These are phyloP conservation scores for Bocquillonia castaneifolia DNA, from an alignment of 441 rosid genomes.

Conservation along the genomic window DNA sequence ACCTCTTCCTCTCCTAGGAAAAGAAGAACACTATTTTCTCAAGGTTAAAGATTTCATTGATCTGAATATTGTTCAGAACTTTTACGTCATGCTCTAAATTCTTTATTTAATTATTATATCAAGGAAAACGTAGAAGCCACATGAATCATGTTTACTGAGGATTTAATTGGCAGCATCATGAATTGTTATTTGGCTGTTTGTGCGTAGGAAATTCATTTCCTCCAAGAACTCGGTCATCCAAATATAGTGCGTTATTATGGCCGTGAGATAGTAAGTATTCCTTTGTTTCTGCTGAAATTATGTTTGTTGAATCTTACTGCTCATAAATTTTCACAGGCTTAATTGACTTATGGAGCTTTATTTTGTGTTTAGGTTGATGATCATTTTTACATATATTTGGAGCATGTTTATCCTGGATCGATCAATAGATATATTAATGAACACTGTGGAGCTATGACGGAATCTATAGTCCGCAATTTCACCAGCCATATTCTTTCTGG, in stretches of 20 bases:
- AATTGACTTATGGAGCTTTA: constrained; percentile 16
- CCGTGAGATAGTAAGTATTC: constrained; percentile 72
- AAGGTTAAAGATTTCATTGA: not conserved
- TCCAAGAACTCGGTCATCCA: constrained; percentile 75
- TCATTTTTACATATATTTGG: constrained; percentile 77
- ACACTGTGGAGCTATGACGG: constrained; percentile 79
- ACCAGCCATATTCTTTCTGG: constrained; percentile 93
- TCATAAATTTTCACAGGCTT: constrained; percentile 6
- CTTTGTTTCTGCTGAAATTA: not conserved
- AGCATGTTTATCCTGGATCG: constrained; percentile 93
- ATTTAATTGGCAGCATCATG: not conserved
- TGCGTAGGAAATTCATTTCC: constrained; percentile 78
- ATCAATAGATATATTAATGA: constrained; percentile 72
- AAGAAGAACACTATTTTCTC: not conserved
- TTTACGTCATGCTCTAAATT: not conserved
- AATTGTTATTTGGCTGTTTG: constrained; percentile 1
- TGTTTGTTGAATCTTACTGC: not conserved
- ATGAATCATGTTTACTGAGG: not conserved
- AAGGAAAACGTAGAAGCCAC: not conserved
- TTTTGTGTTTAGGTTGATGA: constrained; percentile 57
- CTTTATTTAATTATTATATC: not conserved
- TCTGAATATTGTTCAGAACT: not conserved
- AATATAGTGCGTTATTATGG: constrained; percentile 96
- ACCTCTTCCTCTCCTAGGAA: not conserved
- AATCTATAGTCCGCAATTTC: constrained; percentile 81